These are phyloP conservation scores for Heterobasidion occidentale DNA, from an alignment of 1,284 basidiomycete species.

Conservation along the genomic window DNA sequence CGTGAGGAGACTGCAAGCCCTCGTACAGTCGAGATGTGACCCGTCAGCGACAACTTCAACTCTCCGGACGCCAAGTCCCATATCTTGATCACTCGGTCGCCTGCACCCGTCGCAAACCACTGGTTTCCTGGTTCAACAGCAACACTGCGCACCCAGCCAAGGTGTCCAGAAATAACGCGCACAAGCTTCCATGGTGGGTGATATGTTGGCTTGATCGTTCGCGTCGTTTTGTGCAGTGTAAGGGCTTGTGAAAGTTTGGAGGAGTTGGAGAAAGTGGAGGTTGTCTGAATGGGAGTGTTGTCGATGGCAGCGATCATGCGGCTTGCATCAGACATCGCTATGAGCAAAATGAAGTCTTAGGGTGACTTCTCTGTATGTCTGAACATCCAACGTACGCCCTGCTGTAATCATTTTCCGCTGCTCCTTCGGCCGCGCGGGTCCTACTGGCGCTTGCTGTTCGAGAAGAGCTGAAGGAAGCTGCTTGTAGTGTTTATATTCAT, in stretches of 20 bases:
- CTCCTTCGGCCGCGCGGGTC: constrained; percentile 64
- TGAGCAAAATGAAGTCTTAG: background rate
- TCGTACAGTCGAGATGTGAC: constrained; percentile 95
- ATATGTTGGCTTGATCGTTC: constrained; percentile 89
- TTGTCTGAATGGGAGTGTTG: constrained; percentile 52
- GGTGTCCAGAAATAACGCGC: constrained; percentile 94
- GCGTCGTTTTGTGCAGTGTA: constrained; percentile 83
- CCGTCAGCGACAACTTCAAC: constrained; percentile 91
- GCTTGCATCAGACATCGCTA: constrained; percentile 42
- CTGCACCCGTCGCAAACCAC: constrained; percentile 98
- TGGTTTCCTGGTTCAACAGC: constrained; percentile 97
- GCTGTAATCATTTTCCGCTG: constrained; percentile 65
- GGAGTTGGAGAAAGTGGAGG: constrained; percentile 59
- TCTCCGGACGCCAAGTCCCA: constrained; percentile 97
- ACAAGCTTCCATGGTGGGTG: constrained; percentile 96
- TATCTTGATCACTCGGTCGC: constrained; percentile 98
- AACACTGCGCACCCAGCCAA: constrained; percentile 96
- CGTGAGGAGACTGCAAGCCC: constrained; percentile 88
- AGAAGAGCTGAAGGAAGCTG: constrained; percentile 78
- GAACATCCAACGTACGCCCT: constrained; percentile 42
- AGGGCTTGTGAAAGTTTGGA: constrained; percentile 78
- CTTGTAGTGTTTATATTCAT: constrained; percentile 86
- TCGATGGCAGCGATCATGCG: constrained; percentile 66
- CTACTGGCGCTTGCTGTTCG: constrained; percentile 74
- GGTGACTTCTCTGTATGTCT: background rate